These are phyloP conservation scores for Podila epicladia DNA, from an alignment of 192 early-diverging fungal species.

Conservation along the genomic window DNA sequence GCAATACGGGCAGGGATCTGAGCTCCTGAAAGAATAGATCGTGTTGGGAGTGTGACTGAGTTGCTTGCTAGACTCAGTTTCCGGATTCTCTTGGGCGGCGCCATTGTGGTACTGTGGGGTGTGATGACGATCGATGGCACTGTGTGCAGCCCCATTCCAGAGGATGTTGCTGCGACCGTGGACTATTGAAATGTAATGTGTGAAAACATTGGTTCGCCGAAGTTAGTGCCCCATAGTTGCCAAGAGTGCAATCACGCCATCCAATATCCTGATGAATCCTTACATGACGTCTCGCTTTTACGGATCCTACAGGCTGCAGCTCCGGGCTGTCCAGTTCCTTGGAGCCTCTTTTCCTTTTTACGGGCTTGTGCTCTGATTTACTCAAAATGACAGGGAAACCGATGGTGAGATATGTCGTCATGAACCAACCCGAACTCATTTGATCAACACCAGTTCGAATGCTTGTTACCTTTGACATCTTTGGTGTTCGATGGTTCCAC, in stretches of 20 bases:
- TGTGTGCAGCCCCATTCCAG: background rate
- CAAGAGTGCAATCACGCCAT: no score
- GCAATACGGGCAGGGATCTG: conserved; percentile 8
- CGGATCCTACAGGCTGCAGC: background rate
- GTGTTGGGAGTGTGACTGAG: background rate
- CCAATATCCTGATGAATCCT: no score
- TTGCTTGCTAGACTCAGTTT: background rate
- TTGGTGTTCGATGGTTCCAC: no score
- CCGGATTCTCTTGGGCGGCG: background rate
- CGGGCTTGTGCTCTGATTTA: conserved; percentile 26
- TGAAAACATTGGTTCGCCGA: no score
- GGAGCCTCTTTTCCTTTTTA: conserved; percentile 18
- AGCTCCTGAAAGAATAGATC: background rate
- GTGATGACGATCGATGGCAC: background rate
- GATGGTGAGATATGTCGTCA: background rate
- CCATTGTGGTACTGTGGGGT: background rate
- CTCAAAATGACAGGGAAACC: background rate
- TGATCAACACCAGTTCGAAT: no score
- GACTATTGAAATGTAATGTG: background rate
- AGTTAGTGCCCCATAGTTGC: no score
- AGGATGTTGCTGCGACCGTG: background rate
- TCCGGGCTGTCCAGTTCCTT: conserved; percentile 2
- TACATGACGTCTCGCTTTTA: background rate
- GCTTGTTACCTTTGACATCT: background rate
- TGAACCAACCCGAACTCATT: no score